These are phyloP conservation scores for Apiotrichum porosum DNA, from an alignment of 1,284 basidiomycete species.

Conservation along the genomic window DNA sequence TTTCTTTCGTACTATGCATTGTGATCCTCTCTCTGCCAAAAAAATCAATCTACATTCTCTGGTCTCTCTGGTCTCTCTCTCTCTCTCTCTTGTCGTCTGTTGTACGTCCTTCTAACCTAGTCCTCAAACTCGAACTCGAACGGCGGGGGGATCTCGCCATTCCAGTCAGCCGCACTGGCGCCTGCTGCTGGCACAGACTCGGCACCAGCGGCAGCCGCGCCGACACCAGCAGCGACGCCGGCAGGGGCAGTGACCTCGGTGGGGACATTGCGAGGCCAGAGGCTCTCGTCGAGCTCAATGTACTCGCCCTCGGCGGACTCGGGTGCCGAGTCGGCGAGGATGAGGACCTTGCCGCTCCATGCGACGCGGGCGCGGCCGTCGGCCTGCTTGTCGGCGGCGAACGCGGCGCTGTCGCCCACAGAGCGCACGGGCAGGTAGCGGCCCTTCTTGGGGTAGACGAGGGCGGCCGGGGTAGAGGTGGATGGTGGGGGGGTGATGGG, in stretches of 20 bases:
- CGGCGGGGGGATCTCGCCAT: slow-evolving; percentile 67
- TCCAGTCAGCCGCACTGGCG: slow-evolving; percentile 52
- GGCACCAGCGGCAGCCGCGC: slow-evolving; percentile 30
- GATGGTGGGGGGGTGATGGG: slow-evolving; percentile 2
- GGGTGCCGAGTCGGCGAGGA: slow-evolving; percentile 60
- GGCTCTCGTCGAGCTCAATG: slow-evolving; percentile 57
- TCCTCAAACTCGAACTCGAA: slow-evolving; percentile 47
- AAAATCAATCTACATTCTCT: background rate
- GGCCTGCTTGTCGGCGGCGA: slow-evolving; percentile 11
- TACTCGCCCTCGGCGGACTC: slow-evolving; percentile 52
- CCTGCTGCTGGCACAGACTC: slow-evolving; percentile 33
- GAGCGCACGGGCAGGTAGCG: slow-evolving; percentile 15
- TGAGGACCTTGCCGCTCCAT: slow-evolving; percentile 65
- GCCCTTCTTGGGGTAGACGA: slow-evolving; percentile 13
- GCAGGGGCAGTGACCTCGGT: slow-evolving; percentile 45
- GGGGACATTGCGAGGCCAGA: slow-evolving; percentile 52
- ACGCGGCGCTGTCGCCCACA: slow-evolving; percentile 17
- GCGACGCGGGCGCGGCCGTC: slow-evolving; percentile 15
- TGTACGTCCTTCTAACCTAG: slow-evolving; percentile 18
- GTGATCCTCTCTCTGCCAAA: background rate
- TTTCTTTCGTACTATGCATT: background rate
- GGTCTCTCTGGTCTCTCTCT: background rate
- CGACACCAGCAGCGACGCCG: slow-evolving; percentile 23
- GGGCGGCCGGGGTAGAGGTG: background rate
- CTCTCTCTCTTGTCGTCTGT: slow-evolving; percentile 5